Evolutionary conservation across 2,329 filamentous ascomycete genomes (phyloP), one percentile per base, ranked within the genome.

Genomic region (Aspergillus latus): DNA sequence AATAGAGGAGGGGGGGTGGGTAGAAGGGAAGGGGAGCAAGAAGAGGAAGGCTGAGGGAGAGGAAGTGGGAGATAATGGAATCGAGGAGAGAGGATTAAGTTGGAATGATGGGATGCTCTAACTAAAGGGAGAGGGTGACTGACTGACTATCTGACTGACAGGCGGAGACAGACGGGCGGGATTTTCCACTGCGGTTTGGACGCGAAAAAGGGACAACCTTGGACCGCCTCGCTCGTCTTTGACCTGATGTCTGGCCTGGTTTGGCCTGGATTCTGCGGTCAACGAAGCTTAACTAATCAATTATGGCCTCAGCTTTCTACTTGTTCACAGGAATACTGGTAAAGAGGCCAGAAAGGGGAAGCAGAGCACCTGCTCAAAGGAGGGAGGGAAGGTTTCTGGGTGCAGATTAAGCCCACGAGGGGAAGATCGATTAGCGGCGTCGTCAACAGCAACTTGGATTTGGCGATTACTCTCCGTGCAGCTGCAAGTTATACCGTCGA

Each of bases 61-160:
- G 60, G 68, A 64, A 64, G 67, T 66, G 61, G 67, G 66, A 66
- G 65, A 65, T 69, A 67, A 67, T 65, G 62, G 66, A 28, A 50
- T 43, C 30, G 37, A 49, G 37, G 48, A 49, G 47, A 49, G 47
- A 49, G 16, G 11, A 29, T 28, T 28, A 28, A 15, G 43, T 10
- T 59, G 57, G 62, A 58, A 56, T 49, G 59, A 43, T 54, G 52
- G 40, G 29, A 45, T 58, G 36, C 42, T 56, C 55, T 51, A 53
- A 49, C 54, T 62, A 52, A 61, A 54, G 59, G 57, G 56, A 62
- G 56, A 58, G 59, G 30, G 49, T 46, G 49, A 59, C 21, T 21
- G 49, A 59, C 21, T 21, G 21, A 21, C 21, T 21, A 21, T 21
- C 21, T 21, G 21, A 21, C 57, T 63, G 62, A 62, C 61, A 62